Evolutionary conservation across 331 rosid genomes (phyloP).

Genomic region (Quercus tomentella): DNA sequence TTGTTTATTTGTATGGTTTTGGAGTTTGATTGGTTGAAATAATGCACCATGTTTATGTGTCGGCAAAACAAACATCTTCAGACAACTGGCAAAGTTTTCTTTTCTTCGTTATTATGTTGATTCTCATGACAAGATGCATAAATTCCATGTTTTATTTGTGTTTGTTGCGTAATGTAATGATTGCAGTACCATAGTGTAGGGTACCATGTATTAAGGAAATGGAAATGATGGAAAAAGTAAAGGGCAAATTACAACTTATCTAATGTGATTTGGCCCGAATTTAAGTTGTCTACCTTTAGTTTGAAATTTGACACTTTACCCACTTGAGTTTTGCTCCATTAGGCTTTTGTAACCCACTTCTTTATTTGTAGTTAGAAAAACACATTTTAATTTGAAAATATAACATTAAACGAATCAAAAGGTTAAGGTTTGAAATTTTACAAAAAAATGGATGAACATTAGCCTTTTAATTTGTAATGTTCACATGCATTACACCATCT

Average conservation of each 20-base stretch:
- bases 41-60: slow-evolving; percentile 29
- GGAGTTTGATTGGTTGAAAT: slow-evolving; percentile 33
- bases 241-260: too few species aligned
- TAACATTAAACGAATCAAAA: too few species aligned
- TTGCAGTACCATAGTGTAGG: background rate
- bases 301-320: too few species aligned
- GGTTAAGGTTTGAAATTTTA: too few species aligned
- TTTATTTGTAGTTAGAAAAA: too few species aligned
- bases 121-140: background rate
- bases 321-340: fast-evolving
- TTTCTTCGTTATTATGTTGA: background rate
- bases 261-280: fast-evolving
- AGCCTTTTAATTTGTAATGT: too few species aligned
- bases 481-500: too few species aligned
- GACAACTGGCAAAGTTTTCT: slow-evolving; percentile 10
- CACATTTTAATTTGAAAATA: too few species aligned
- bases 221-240: background rate
- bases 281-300: fast-evolving
- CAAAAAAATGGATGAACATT: too few species aligned
- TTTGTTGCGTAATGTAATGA: background rate
- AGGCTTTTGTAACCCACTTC: fast-evolving
- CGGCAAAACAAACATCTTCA: slow-evolving; percentile 17
- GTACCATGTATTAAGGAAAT: background rate
- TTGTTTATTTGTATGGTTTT: slow-evolving; percentile 22
- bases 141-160: background rate